A percentile compares a stretch with the other conserved stretches of the same genome.
These are phyloP conservation scores for Amanita inopinata DNA, from an alignment of 768 basidiomycete species.

Conservation along the genomic window DNA sequence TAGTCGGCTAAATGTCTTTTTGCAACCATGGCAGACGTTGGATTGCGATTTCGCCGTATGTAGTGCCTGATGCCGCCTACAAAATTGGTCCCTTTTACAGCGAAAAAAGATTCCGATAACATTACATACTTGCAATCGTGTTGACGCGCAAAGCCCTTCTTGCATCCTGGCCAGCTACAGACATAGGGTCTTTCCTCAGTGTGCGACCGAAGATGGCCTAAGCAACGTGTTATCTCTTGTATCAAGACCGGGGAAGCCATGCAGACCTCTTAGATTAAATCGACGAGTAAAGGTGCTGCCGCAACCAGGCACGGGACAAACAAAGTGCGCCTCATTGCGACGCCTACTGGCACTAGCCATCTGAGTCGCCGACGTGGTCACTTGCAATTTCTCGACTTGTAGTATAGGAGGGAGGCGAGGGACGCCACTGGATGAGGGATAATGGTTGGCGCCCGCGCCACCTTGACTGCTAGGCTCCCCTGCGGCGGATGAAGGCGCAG, in stretches of 20 bases:
- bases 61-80: constrained; percentile 81
- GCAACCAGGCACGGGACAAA: constrained; percentile 91
- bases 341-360: constrained; percentile 83
- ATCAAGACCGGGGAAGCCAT: constrained; percentile 2
- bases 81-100: constrained; percentile 6
- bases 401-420: constrained; percentile 71
- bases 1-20: constrained; percentile 88
- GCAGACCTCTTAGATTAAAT: constrained; percentile 74
- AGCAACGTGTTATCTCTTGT: constrained; percentile 1
- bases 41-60: constrained; percentile 77
- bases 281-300: constrained; percentile 95
- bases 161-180: constrained; percentile 90
- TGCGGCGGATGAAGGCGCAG: constrained; percentile 23
- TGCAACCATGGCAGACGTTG: constrained; percentile 85
- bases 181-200: constrained; percentile 93
- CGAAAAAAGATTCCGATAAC: constrained; percentile 8
- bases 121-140: constrained; percentile 90
- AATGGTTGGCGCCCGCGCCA: constrained; percentile 46
- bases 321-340: constrained; percentile 85
- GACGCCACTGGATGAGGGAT: constrained; percentile 41
- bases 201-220: constrained; percentile 90
- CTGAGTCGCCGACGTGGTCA: constrained; percentile 91
- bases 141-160: constrained; percentile 90
- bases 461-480: constrained; percentile 20
- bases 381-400: constrained; percentile 90